Base-by-base conservation (phyloP, 345 rosid species). In the Raphanus raphanistrum region DNA sequence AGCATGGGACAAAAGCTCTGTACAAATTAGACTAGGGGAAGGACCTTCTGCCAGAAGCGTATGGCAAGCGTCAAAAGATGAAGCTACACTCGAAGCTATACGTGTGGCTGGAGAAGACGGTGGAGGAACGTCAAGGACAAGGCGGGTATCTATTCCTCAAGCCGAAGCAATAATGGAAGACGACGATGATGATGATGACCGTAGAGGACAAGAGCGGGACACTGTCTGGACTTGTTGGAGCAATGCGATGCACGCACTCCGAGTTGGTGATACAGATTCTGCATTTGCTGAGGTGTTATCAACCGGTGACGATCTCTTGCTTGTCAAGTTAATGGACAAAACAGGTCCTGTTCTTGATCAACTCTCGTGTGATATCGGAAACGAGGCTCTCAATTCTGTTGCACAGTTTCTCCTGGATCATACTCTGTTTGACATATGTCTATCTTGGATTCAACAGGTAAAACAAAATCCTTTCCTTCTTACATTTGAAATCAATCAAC, bases 11-110 rank as follows among this genome's bases (percentile, higher is more conserved):
- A 92, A 91, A 79, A 93, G 87, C 63, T 81, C 85, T 31, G 93
- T 86, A 73, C 87, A 88, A 13, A 82, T 85, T 13, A 88, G 99
- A 76, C 83, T 90, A 27, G 98, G 97, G 13, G 99, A 95, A 76
- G 99, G 99, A 67, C 98, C 99, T 75, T 95, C 99, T 43, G 98
- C 97, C 38, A 85, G 99, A 87, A 90, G 98, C 81, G 94, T 92
- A 29, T 95, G 99, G 99, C 97, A 95, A 87, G 98, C 99, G 64
- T 95, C 99, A 57, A 95, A 95, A 81, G 98, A 95, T 33, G 99
- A 95, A 86, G 97, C 98, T 64, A 95, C 99, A 21, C 86, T 95
- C 70, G 96, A 92, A 86, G 99, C 99, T 31, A 95, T 95, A 83
- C 89, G 99, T 32, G 94, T 91, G 25, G 99, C 96, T 69, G 98